Evolutionary conservation across 2,329 filamentous ascomycete genomes (phyloP).

Genomic region (Chalaropsis thielavioides): DNA sequence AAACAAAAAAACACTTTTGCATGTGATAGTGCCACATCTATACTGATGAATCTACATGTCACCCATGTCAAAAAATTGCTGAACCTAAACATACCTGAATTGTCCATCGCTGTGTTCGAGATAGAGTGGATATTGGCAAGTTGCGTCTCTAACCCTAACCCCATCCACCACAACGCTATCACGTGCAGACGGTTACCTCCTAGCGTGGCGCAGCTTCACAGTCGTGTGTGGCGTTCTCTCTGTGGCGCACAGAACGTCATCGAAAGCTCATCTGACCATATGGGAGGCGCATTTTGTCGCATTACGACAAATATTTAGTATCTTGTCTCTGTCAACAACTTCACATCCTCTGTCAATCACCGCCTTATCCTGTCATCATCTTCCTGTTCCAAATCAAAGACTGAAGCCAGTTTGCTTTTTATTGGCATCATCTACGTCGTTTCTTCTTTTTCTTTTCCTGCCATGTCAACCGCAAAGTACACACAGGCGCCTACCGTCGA

Average conservation of each 20-base stretch:
- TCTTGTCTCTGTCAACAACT: not conserved
- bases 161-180: not conserved
- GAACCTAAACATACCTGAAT: too few species aligned
- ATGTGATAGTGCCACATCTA: not conserved
- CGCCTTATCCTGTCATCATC: not conserved
- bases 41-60: too few species aligned
- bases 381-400: too few species aligned
- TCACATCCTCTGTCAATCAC: not conserved
- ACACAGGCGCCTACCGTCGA: conserved; percentile 71
- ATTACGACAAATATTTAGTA: not conserved
- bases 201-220: not conserved
- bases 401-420: not conserved
- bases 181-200: not conserved
- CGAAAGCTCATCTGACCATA: not conserved
- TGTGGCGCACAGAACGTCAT: conserved; percentile 2
- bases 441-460: not conserved
- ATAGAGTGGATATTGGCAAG: too few species aligned
- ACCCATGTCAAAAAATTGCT: too few species aligned
- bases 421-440: not conserved
- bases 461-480: conserved; percentile 72
- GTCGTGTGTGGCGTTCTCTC: not conserved
- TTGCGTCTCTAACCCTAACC: not conserved
- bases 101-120: too few species aligned
- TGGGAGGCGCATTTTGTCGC: not conserved
- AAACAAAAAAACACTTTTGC: not conserved